Evolutionary conservation across 148 eudicot species (phyloP).

Genomic region (Vaccinium darrowii): DNA sequence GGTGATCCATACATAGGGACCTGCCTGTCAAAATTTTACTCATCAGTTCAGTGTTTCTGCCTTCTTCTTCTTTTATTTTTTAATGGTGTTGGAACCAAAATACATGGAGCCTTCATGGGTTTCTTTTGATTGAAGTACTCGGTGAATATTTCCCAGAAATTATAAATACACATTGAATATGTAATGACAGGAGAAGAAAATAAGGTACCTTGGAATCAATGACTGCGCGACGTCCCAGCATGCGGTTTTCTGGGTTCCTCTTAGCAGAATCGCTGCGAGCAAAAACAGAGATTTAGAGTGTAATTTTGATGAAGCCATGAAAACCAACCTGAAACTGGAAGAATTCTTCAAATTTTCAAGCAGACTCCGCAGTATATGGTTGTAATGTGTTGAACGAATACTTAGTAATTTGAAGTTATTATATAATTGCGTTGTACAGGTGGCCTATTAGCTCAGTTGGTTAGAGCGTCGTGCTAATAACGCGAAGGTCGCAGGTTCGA

Average conservation of each 20-base stretch:
- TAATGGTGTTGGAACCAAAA: not conserved
- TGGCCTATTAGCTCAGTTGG: conserved; percentile 31
- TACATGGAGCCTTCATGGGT: not conserved
- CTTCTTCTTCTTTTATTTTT: conserved; percentile 27
- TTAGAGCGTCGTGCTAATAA: conserved; percentile 65
- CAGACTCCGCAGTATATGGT: not conserved
- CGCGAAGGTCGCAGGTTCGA: conserved; percentile 96
- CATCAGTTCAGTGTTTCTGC: conserved; percentile 46
- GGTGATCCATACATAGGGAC: conserved; percentile 64
- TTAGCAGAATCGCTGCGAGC: conserved; percentile 61
- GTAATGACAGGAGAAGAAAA: not conserved
- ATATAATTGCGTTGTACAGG: not conserved
- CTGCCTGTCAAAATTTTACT: conserved; percentile 58
- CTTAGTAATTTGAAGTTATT: not conserved
- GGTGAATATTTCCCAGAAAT: not conserved
- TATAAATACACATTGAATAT: not conserved
- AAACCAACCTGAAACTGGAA: not conserved
- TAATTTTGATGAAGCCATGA: not conserved
- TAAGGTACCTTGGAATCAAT: conserved; percentile 60
- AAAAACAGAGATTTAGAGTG: not conserved
- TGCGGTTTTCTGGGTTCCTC: conserved; percentile 48
- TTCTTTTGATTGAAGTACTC: not conserved
- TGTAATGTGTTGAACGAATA: not conserved
- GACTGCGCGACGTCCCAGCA: conserved; percentile 76
- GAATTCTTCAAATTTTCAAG: not conserved